phyloP scores from a whole-genome alignment of 495 filamentous ascomycete genomes.

The Amorphotheca resinae region DNA sequence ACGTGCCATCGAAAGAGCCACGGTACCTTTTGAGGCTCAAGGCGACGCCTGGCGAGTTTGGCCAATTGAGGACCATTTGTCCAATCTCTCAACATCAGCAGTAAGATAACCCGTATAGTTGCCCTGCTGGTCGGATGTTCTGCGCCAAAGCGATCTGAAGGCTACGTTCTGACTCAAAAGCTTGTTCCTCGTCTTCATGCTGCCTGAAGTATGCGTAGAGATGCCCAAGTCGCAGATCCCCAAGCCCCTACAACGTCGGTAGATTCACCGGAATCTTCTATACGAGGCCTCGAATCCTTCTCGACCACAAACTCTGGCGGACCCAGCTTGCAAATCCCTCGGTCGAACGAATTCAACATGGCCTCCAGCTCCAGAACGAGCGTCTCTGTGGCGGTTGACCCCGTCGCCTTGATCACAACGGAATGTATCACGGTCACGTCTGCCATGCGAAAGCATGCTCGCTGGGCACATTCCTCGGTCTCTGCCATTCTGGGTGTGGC shows the following conservation, averaged over 20 bases:
- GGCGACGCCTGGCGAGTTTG: no score
- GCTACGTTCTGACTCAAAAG: neutral
- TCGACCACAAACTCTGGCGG: neutral
- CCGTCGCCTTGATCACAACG: slow-evolving; percentile 89
- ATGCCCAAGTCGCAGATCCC: slow-evolving; percentile 7
- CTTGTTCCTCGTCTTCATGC: slow-evolving; percentile 3
- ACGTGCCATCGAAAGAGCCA: neutral
- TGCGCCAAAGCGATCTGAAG: neutral
- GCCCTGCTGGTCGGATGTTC: neutral
- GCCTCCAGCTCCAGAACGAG: slow-evolving; percentile 4
- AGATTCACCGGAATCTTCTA: slow-evolving; percentile 3
- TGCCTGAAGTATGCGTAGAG: slow-evolving; percentile 11
- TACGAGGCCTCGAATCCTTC: slow-evolving; percentile 2
- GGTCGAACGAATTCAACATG: slow-evolving; percentile 6
- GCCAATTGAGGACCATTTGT: neutral
- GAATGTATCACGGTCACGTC: slow-evolving; percentile 98
- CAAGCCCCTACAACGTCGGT: slow-evolving; percentile 4
- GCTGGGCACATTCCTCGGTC: slow-evolving; percentile 94
- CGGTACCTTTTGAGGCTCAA: neutral
- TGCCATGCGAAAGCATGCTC: slow-evolving; percentile 93
- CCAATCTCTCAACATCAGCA: no score
- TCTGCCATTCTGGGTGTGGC: slow-evolving; percentile 85
- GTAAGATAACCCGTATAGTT: no score
- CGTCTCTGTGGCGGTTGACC: slow-evolving; percentile 75
- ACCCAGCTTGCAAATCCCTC: slow-evolving; percentile 1